Percentiles rank a stretch among this genome's conserved stretches.
phyloP scores from a whole-genome alignment of 495 filamentous ascomycete genomes.

The Halenospora varia region DNA sequence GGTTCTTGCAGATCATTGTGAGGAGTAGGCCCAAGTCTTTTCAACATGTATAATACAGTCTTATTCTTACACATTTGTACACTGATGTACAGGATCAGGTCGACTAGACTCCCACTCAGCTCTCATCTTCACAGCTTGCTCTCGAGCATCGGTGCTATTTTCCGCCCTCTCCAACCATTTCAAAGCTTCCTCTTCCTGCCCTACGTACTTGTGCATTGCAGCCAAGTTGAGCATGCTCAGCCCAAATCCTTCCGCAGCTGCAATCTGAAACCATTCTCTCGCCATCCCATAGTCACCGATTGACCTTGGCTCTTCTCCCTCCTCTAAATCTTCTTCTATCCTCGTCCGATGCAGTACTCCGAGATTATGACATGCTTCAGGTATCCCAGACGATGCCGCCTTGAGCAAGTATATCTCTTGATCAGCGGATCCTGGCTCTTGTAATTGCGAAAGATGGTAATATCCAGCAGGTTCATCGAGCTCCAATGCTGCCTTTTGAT shows the following conservation, averaged over 20 bases:
- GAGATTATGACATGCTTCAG: conserved; percentile 20
- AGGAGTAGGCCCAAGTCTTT: too few relatives aligned
- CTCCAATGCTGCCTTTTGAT: conserved; percentile 19
- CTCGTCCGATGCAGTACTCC: conserved; percentile 1
- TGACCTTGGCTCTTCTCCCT: background rate
- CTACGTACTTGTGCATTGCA: conserved; percentile 8
- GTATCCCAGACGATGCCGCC: conserved; percentile 18
- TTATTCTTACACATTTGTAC: too few relatives aligned
- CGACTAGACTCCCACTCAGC: background rate
- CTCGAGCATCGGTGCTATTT: background rate
- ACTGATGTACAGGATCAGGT: background rate
- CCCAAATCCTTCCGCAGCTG: conserved; percentile 17
- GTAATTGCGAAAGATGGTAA: conserved; percentile 17
- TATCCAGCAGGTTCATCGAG: conserved; percentile 21
- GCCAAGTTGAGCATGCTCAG: conserved; percentile 23
- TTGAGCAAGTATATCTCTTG: conserved; percentile 21
- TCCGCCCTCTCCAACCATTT: conserved; percentile 22
- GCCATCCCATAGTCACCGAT: conserved; percentile 19
- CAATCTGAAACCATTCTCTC: conserved; percentile 21
- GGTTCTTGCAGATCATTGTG: too few relatives aligned
- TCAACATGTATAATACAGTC: too few relatives aligned
- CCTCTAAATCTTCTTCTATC: conserved; percentile 7
- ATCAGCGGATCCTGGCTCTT: conserved; percentile 1
- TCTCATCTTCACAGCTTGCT: background rate
- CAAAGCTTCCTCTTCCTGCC: conserved; percentile 8